Percentiles rank a stretch among this genome's conserved stretches.
Evolutionary conservation across 1,284 basidiomycete species (phyloP).

Genomic region (Ganoderma leucocontextum): DNA sequence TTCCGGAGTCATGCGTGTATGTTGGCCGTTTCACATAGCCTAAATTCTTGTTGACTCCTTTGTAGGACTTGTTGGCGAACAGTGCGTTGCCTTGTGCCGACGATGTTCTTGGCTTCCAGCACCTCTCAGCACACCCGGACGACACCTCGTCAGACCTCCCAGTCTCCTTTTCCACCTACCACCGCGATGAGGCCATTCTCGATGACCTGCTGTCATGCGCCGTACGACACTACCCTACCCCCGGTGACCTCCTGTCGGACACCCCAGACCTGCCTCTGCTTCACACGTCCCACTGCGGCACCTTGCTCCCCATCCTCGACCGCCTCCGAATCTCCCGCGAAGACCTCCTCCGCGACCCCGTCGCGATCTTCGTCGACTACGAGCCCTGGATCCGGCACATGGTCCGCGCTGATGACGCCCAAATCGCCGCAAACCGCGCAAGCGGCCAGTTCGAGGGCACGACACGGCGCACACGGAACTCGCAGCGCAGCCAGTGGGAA

Average conservation of each 20-base stretch:
- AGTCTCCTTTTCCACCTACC: slow-evolving; percentile 26
- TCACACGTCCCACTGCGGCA: slow-evolving; percentile 19
- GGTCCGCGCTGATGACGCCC: slow-evolving; percentile 24
- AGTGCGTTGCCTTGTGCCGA: slow-evolving; percentile 18
- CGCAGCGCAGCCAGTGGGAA: slow-evolving; percentile 20
- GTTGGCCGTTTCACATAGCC: background rate
- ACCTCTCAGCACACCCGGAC: slow-evolving; percentile 12
- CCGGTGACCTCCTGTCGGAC: slow-evolving; percentile 1
- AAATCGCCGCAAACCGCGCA: slow-evolving; percentile 7
- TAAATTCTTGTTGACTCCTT: background rate
- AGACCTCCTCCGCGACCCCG: slow-evolving; percentile 24
- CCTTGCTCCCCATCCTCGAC: slow-evolving; percentile 22
- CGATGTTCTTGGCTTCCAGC: slow-evolving; percentile 25
- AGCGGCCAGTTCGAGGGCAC: slow-evolving; percentile 19
- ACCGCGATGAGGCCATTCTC: slow-evolving; percentile 22
- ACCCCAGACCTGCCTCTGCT: slow-evolving; percentile 17
- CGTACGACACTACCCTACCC: slow-evolving; percentile 6
- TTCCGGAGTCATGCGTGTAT: slow-evolving; percentile 23
- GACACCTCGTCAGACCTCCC: slow-evolving; percentile 17
- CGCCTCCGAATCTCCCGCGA: slow-evolving; percentile 20
- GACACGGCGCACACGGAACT: slow-evolving; percentile 28
- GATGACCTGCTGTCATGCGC: slow-evolving; percentile 17
- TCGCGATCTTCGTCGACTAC: slow-evolving; percentile 29
- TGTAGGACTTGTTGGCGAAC: slow-evolving; percentile 24
- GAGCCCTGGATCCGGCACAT: slow-evolving; percentile 30